Base-by-base conservation (phyloP, 306 rosid species). In the Medicago ruthenica region DNA sequence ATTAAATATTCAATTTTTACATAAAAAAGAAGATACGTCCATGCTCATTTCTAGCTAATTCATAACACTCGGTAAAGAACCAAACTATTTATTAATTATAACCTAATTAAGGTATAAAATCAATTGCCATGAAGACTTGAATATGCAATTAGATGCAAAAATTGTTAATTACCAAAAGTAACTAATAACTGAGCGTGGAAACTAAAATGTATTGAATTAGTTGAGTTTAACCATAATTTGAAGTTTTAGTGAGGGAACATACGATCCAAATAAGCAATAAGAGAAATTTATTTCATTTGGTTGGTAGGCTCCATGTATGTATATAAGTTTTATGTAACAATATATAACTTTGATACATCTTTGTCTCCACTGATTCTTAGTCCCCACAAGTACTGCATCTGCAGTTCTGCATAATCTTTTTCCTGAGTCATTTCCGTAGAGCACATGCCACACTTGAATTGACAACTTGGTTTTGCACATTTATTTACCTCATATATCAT, bases 391-490 rank as follows among this genome's bases (percentile, higher is more conserved):
- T 14, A 64, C 44, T 76, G 60, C 70, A 41, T 40, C 39, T 69
- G 72, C 80, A 78, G 44, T 21, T 45, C 57, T 67, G 13, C 54
- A 22, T 8, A 41, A 18, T 31, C 41, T 6, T 75, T 69, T 80
- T 67, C 20, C 58, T 50, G 42, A 60, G 37, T 17, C 16, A 39
- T 13, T 34, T 69, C 80, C 84, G 54, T 68, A 53, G 39, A 41
- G 62, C 80, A 75, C 81, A 75, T 61, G 68, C 73, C 62, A 68
- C 71, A 44, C 41, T 48, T 75, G 62, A 65, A 66, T 74, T 67
- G 57, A 57, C 83, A 37, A 20, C 75, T 18, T 67, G 51, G 55
- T 40, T 69, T 69, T 58, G 39, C 71, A 74, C 67, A 40, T 64
- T 62, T 67, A 15, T 48, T 66, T 74, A 15, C 24, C 9, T 59